Base-by-base conservation (phyloP, 2,329 filamentous ascomycete species). In the Xylaria sp. region DNA sequence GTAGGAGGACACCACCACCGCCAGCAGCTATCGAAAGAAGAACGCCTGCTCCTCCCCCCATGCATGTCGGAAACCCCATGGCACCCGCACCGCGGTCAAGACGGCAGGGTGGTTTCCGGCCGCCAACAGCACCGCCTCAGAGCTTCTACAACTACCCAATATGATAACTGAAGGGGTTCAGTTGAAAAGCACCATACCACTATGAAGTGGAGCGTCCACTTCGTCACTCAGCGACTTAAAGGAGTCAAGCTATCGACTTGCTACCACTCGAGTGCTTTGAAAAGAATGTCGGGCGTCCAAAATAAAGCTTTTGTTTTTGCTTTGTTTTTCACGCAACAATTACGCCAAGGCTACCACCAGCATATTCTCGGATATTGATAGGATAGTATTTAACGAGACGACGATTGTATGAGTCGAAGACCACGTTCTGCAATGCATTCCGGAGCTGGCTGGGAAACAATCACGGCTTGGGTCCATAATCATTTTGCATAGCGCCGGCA, bases 1-100 rank as follows among this genome's bases (percentile, higher is more conserved):
- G 64, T 8, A 76, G 79, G 60, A 79, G 81, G 58, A 80, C 80
- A 46, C 82, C 80, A 43, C 82, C 82, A 10, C 81, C 83, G 41
- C 81, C 83, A 41, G 75, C 79, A 57, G 73, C 74, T 13, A 75
- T 80, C 54, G 80, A 80, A 43, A 77, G 82, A 69, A 80, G 82
- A 71, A 83, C 82, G 4, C 82, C 82, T 3, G 82, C 71, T 54
- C 82, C 82, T 9, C 82, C 74, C 31, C 72, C 75, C 31, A 62
- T 68, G 49, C 70, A 41, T 77, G 77, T 73, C 62, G 71, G 56
- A 31, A 77, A 78, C 36, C 75, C 76, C 41, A 74, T 78, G 55
- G 73, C 75, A 51, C 76, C 75, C 10, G 67, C 70, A 33, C 62
- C 66, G 23, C 59, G 67, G 33, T 65, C 71, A 67, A 73, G 75